phyloP scores from a whole-genome alignment of 2,329 filamentous ascomycete genomes.

The Nothopassalora personata region DNA sequence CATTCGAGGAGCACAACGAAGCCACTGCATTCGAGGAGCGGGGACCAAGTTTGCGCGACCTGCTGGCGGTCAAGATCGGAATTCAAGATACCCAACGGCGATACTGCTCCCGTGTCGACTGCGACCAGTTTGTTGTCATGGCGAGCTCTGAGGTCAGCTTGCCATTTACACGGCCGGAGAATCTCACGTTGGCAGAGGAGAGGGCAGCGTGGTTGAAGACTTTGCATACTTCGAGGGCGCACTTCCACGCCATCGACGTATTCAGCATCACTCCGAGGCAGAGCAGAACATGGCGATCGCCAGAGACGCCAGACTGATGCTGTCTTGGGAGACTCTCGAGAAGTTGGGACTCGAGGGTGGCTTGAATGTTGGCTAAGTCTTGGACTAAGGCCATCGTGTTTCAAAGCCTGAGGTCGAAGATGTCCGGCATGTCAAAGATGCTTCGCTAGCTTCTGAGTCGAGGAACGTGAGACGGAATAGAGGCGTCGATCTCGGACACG shows the following conservation, averaged over 20 bases:
- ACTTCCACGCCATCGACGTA: background rate
- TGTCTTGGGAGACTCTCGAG: background rate
- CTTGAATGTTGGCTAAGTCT: background rate
- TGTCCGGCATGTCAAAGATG: too few species aligned
- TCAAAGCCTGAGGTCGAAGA: too few species aligned
- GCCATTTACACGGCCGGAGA: background rate
- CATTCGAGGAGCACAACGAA: too few species aligned
- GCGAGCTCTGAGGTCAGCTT: background rate
- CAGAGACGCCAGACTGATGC: background rate
- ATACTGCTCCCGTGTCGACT: background rate
- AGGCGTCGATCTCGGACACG: too few species aligned
- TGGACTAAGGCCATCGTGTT: too few species aligned
- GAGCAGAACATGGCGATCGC: background rate
- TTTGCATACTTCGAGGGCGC: background rate
- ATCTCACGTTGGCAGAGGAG: background rate
- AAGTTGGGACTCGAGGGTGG: background rate
- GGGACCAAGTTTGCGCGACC: too few species aligned
- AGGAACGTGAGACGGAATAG: too few species aligned
- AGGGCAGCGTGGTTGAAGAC: background rate
- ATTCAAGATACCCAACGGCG: too few species aligned
- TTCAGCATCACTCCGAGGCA: background rate
- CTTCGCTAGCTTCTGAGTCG: too few species aligned
- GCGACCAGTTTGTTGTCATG: background rate
- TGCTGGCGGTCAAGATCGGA: too few species aligned
- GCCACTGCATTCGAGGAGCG: too few species aligned